Percentiles rank a stretch among this genome's conserved stretches.
These are phyloP conservation scores for Syzygium aqueum DNA, from an alignment of 345 rosid species.

Conservation along the genomic window DNA sequence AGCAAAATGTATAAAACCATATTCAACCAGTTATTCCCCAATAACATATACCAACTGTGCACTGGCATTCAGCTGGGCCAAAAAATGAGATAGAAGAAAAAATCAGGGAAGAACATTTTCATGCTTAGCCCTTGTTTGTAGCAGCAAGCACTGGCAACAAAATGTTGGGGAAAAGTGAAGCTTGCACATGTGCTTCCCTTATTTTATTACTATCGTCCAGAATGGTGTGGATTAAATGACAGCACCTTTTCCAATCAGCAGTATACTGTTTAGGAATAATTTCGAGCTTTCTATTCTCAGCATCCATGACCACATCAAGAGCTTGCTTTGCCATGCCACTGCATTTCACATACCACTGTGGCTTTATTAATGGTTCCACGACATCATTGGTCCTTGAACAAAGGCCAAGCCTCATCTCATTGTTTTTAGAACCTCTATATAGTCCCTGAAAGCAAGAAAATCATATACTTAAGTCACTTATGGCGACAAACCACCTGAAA, in stretches of 20 bases:
- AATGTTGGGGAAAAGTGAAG: not conserved
- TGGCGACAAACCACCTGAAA: not conserved
- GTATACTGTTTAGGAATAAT: slow-evolving; percentile 79
- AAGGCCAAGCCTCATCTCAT: slow-evolving; percentile 88
- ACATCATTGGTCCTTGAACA: slow-evolving; percentile 81
- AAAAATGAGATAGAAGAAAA: not conserved
- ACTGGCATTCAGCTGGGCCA: not conserved
- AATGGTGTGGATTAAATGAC: not conserved
- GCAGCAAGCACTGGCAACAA: not conserved
- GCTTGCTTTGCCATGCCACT: slow-evolving; percentile 61
- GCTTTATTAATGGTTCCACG: slow-evolving; percentile 87
- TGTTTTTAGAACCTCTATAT: slow-evolving; percentile 65
- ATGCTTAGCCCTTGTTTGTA: not conserved
- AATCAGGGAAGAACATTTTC: not conserved
- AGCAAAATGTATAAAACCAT: not conserved
- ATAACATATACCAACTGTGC: not conserved
- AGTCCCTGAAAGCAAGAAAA: slow-evolving; percentile 36
- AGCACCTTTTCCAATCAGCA: slow-evolving; percentile 90
- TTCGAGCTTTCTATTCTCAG: slow-evolving; percentile 55
- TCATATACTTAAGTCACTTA: not conserved
- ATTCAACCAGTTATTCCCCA: not conserved
- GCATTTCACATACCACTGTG: slow-evolving; percentile 88
- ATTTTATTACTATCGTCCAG: not conserved
- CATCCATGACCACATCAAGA: slow-evolving; percentile 60
- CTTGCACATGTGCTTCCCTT: not conserved